Conservation (phyloP, 2,329 filamentous ascomycete species). For the Chrysosporium queenslandicum region DNA sequence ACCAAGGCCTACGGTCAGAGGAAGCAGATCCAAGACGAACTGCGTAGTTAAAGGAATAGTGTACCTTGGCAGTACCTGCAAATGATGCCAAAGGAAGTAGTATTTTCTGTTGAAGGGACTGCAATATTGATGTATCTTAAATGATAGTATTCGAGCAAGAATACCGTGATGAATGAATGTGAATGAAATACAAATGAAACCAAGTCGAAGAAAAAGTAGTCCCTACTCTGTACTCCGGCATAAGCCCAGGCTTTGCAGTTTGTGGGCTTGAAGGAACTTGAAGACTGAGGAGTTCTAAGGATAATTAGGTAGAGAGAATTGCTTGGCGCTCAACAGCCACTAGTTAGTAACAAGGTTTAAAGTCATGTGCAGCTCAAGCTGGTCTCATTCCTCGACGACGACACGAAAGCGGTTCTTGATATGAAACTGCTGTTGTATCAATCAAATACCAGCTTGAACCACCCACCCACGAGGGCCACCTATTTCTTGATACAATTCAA, state of each 20-base stretch:
- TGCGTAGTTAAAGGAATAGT: slow-evolving; percentile 1
- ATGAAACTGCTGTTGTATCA: slow-evolving; percentile 8
- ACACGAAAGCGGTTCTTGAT: not conserved
- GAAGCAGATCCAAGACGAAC: slow-evolving; percentile 19
- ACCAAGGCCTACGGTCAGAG: slow-evolving; percentile 87
- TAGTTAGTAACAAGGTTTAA: too few relatives aligned
- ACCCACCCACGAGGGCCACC: not conserved
- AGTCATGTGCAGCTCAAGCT: not conserved
- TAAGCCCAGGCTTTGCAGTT: too few relatives aligned
- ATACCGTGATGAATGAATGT: too few relatives aligned
- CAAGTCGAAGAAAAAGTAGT: too few relatives aligned
- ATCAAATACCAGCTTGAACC: not conserved
- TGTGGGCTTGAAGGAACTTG: too few relatives aligned
- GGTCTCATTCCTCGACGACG: not conserved
- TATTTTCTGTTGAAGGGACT: not conserved
- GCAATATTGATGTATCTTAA: not conserved
- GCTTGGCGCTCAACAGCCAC: too few relatives aligned
- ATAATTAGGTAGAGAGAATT: too few relatives aligned
- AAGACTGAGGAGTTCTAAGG: too few relatives aligned
- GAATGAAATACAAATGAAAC: too few relatives aligned
- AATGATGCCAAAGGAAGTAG: not conserved
- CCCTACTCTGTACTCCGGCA: too few relatives aligned
- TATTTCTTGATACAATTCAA: not conserved
- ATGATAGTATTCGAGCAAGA: too few relatives aligned
- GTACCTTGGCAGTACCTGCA: too few relatives aligned